A percentile compares a stretch with the other conserved stretches of the same genome.
Evolutionary conservation across 148 eudicot species (phyloP).

Genomic region (Camellia sinensis): DNA sequence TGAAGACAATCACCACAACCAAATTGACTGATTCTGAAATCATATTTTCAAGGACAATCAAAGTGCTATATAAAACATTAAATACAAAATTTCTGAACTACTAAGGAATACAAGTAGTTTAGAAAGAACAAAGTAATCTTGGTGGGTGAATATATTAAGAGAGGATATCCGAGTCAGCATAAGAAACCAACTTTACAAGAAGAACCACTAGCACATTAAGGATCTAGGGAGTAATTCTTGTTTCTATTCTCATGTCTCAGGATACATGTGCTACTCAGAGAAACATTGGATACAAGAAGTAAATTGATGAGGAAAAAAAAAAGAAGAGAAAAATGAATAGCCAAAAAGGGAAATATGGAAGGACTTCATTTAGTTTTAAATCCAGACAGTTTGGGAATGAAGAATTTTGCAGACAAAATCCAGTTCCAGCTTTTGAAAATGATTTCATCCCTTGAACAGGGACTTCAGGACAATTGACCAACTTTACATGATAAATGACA

Average conservation of each 20-base stretch:
- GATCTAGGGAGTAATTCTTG: background rate
- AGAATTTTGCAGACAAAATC: background rate
- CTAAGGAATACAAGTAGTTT: background rate
- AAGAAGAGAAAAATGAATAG: background rate
- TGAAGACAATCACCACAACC: conserved; percentile 18
- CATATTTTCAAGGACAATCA: background rate
- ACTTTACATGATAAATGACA: background rate
- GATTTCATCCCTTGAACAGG: background rate
- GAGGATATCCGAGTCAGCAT: background rate
- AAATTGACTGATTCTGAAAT: conserved; percentile 11
- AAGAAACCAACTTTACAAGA: background rate
- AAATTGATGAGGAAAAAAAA: background rate
- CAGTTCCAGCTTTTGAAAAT: background rate
- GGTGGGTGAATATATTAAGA: background rate
- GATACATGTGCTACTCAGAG: background rate
- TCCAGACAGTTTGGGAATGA: background rate
- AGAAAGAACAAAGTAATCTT: background rate
- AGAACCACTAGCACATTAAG: background rate
- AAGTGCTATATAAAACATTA: background rate
- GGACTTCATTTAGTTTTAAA: background rate
- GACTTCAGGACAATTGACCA: background rate
- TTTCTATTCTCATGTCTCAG: background rate
- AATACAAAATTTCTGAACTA: background rate
- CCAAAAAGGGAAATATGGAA: background rate
- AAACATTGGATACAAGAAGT: background rate